phyloP scores from a whole-genome alignment of 768 basidiomycete species.

The Tremella mesenterica region DNA sequence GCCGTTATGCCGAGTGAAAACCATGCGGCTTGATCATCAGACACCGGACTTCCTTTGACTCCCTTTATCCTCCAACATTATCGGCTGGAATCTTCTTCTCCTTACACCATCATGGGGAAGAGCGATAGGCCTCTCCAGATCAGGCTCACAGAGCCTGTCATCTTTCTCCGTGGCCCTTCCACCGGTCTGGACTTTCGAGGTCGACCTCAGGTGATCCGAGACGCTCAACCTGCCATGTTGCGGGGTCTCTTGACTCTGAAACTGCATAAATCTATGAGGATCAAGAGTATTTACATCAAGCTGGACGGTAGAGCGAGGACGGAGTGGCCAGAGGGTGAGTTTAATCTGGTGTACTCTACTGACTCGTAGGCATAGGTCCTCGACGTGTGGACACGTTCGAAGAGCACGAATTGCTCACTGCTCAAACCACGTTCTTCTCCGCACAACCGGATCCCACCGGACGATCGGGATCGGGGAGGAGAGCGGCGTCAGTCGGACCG shows the following conservation, averaged over 20 bases:
- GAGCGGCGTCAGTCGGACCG: constrained; percentile 51
- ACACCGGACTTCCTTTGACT: too few species aligned
- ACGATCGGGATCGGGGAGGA: constrained; percentile 45
- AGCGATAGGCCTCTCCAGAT: constrained; percentile 45
- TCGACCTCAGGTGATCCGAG: constrained; percentile 41
- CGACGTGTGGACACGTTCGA: constrained; percentile 68
- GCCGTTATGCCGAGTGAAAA: too few species aligned
- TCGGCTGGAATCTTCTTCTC: too few species aligned
- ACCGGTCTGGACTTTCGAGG: constrained; percentile 45
- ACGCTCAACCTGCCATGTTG: constrained; percentile 54
- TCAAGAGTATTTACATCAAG: constrained; percentile 75
- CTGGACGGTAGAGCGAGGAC: constrained; percentile 63
- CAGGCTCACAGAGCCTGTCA: constrained; percentile 63
- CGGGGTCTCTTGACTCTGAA: constrained; percentile 59
- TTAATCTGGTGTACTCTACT: background rate
- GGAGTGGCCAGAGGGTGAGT: constrained; percentile 77
- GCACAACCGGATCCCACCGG: constrained; percentile 46
- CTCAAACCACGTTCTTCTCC: constrained; percentile 63
- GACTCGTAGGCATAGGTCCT: constrained; percentile 55
- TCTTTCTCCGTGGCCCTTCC: constrained; percentile 54
- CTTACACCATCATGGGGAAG: constrained; percentile 36
- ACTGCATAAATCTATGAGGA: constrained; percentile 67
- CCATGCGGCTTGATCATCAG: too few species aligned
- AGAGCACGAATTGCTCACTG: constrained; percentile 64
- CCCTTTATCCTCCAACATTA: too few species aligned